Percentiles rank a stretch among this genome's conserved stretches.
Conservation (phyloP, 768 basidiomycete species). For the Suillus cothurnatus region DNA sequence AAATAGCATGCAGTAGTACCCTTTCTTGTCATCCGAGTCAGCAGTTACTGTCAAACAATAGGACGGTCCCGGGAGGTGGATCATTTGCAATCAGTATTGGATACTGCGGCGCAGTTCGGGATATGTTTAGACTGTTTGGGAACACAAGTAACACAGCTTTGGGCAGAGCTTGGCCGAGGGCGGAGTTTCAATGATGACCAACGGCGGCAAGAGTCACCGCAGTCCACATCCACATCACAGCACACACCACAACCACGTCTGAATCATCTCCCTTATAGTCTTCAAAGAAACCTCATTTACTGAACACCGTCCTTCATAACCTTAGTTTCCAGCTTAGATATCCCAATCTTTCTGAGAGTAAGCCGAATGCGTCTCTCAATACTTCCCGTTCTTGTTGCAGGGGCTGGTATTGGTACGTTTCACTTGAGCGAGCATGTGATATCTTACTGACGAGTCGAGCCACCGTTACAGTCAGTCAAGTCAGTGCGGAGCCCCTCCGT, state of each 20-base stretch:
- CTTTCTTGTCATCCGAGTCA: neutral
- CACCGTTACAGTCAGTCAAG: conserved; percentile 34
- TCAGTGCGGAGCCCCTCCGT: conserved; percentile 52
- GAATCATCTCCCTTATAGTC: conserved; percentile 1
- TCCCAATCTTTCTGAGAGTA: neutral
- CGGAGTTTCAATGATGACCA: conserved; percentile 1
- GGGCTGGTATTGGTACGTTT: conserved; percentile 35
- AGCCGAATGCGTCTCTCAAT: conserved; percentile 40
- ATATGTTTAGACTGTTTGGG: neutral
- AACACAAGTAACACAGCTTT: neutral
- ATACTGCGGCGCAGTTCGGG: too few relatives aligned
- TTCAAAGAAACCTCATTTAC: neutral
- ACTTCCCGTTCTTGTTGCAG: conserved; percentile 39
- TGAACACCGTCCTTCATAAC: neutral
- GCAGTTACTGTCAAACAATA: neutral
- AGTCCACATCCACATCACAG: neutral
- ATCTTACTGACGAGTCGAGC: neutral
- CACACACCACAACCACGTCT: neutral
- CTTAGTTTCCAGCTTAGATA: neutral
- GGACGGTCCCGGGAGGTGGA: too few relatives aligned
- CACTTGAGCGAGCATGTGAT: neutral
- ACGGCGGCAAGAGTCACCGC: neutral
- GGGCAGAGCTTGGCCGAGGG: neutral
- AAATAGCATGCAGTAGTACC: too few relatives aligned
- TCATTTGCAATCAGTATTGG: neutral